Conservation (phyloP, 23 red algal species). For the Gracilariopsis chorda region DNA sequence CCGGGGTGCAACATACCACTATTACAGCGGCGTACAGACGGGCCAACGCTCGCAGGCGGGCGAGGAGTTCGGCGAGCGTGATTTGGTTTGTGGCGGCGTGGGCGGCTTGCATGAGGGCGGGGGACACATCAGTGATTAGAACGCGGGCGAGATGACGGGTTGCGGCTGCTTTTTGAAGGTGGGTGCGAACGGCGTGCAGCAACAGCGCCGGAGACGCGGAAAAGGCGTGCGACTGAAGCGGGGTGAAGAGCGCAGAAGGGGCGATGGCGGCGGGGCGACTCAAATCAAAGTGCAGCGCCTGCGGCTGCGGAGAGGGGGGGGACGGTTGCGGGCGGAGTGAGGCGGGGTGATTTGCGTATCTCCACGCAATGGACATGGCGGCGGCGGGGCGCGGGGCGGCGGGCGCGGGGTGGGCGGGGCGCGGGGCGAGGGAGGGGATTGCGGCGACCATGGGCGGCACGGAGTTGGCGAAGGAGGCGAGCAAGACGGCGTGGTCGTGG, state of each 20-base stretch:
- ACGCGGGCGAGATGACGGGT: neutral
- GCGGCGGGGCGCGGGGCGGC: neutral
- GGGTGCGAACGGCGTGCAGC: neutral
- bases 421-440: neutral
- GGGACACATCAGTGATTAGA: neutral
- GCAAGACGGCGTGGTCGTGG: slow-evolving; percentile 43
- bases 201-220: neutral
- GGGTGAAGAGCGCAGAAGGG: neutral
- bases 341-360: neutral
- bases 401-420: neutral
- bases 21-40: slow-evolving; percentile 30
- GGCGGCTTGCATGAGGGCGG: neutral
- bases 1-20: neutral
- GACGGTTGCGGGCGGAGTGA: neutral
- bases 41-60: slow-evolving; percentile 15
- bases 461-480: slow-evolving; percentile 15
- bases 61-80: neutral
- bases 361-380: slow-evolving; percentile 58
- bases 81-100: neutral
- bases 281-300: slow-evolving; percentile 35
- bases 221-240: neutral
- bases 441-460: slow-evolving; percentile 2
- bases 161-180: neutral
- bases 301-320: neutral
- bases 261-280: neutral